These are phyloP conservation scores for Farysia itapuensis DNA, from an alignment of 1,284 basidiomycete species.

Conservation along the genomic window DNA sequence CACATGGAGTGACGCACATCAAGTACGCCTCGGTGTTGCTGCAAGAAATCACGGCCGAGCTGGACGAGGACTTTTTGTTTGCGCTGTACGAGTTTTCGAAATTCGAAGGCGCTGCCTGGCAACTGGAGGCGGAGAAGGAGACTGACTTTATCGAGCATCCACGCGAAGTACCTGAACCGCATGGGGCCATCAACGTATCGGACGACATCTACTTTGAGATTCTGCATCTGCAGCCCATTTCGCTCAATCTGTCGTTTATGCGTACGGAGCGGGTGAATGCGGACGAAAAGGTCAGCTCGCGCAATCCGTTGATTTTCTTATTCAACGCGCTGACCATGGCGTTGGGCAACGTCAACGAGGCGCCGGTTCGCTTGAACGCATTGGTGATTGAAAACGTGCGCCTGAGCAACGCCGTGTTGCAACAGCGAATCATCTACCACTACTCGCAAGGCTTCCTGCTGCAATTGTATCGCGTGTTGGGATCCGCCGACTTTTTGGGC, in stretches of 20 bases:
- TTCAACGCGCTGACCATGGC: conserved; percentile 96
- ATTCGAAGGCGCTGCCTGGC: conserved; percentile 68
- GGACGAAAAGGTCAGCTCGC: conserved; percentile 67
- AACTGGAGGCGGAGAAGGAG: conserved; percentile 27
- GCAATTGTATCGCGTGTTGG: conserved; percentile 92
- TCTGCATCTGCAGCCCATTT: conserved; percentile 93
- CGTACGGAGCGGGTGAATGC: conserved; percentile 88
- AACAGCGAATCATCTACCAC: conserved; percentile 83
- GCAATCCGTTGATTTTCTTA: conserved; percentile 87
- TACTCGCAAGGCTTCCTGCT: conserved; percentile 91
- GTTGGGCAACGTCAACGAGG: conserved; percentile 94
- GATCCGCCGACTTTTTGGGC: conserved; percentile 84
- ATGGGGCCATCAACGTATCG: conserved; percentile 61
- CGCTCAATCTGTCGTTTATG: conserved; percentile 93
- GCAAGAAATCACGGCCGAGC: conserved; percentile 91
- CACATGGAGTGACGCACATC: conserved; percentile 92
- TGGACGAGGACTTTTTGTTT: conserved; percentile 95
- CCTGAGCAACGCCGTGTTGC: conserved; percentile 78
- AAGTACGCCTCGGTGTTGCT: conserved; percentile 95
- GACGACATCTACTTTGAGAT: conserved; percentile 90
- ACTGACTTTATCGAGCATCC: conserved; percentile 73
- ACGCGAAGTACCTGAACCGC: conserved; percentile 78
- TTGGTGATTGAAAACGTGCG: conserved; percentile 94
- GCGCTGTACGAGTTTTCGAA: conserved; percentile 88
- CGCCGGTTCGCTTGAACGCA: conserved; percentile 92